Evolutionary conservation across 106 monocot genomes (phyloP).

Genomic region (Dactylorhiza incarnata): DNA sequence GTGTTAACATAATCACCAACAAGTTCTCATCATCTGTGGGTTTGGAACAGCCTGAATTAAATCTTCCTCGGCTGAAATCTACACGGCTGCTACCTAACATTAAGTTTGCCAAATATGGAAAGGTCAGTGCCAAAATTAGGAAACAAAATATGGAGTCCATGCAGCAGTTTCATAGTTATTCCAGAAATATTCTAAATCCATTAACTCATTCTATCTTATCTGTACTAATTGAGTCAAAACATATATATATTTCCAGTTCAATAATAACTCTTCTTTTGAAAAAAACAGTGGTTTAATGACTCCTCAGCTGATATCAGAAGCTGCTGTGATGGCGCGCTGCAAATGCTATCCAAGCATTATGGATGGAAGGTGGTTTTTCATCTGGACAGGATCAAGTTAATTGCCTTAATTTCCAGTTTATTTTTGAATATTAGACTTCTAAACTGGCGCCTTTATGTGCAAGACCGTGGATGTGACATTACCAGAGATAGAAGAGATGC

Average conservation of each 20-base stretch:
- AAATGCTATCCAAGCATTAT: constrained; percentile 41
- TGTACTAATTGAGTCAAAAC: neutral
- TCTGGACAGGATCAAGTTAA: neutral
- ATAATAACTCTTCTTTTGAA: neutral
- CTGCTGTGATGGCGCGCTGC: constrained; percentile 58
- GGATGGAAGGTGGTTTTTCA: constrained; percentile 75
- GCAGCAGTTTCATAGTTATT: neutral
- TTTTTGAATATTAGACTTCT: neutral
- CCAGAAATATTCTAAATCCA: neutral
- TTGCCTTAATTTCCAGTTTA: neutral
- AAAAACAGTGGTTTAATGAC: constrained; percentile 85
- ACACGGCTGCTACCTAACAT: constrained; percentile 43
- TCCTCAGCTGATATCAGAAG: constrained; percentile 55
- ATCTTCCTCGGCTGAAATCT: constrained; percentile 48
- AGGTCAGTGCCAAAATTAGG: constrained; percentile 31
- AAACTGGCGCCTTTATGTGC: constrained; percentile 8
- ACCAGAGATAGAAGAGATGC: constrained; percentile 95
- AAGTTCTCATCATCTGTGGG: neutral
- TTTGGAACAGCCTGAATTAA: constrained; percentile 52
- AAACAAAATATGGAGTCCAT: too few relatives aligned
- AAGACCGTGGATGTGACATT: constrained; percentile 72
- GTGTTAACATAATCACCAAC: neutral
- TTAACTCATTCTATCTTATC: neutral
- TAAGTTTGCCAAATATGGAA: constrained; percentile 61
- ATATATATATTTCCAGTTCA: neutral